Base-by-base conservation (phyloP, 1,284 basidiomycete species). In the Ustilago sp. region DNA sequence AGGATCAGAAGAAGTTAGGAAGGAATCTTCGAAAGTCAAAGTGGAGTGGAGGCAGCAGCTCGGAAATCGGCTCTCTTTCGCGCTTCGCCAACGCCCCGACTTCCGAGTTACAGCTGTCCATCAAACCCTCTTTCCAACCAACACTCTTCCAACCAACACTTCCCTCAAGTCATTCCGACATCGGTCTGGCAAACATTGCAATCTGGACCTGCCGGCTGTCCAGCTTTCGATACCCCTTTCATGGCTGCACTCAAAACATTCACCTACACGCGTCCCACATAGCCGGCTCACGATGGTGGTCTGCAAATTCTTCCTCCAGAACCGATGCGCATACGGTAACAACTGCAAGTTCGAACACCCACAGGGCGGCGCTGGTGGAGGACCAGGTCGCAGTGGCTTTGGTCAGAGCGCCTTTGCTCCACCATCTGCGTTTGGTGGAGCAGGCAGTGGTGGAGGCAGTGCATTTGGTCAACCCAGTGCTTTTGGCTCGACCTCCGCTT, bases 331-430 rank as follows among this genome's bases (percentile, higher is more conserved):
- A 2, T 78, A 74, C 63, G 76, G 76, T 45, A 72, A 78, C 72
- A 78, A 78, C 41, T 78, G 76, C 72, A 78, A 78, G 58, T 78
- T 78, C 38, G 76, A 78, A 43, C 75, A 77, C 48, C 71, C 71
- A 4, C 71, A 74, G 47, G 58, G 54, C 31, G 74, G 74, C n/a
- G 61, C 61, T 43, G 51, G 35, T 5, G 41, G 59, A n/a, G 59
- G 54, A n/a, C 19, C 54, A 17, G 54, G 55, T 1, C n/a, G 66
- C 7, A 56, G 59, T 48, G 74, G 74, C 0, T 76, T 76, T 39
- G 74, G 74, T 0, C 74, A 76, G 56, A 68, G 64, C n/a, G 65
- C 68, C 4, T 76, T 76, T 47, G 74, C 65, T 13, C 58, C 74
- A 0, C 65, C 74, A 2, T 71, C 74, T 2, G 74, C 74, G 2